phyloP scores from a whole-genome alignment of 768 basidiomycete species.

The Russula foetens region DNA sequence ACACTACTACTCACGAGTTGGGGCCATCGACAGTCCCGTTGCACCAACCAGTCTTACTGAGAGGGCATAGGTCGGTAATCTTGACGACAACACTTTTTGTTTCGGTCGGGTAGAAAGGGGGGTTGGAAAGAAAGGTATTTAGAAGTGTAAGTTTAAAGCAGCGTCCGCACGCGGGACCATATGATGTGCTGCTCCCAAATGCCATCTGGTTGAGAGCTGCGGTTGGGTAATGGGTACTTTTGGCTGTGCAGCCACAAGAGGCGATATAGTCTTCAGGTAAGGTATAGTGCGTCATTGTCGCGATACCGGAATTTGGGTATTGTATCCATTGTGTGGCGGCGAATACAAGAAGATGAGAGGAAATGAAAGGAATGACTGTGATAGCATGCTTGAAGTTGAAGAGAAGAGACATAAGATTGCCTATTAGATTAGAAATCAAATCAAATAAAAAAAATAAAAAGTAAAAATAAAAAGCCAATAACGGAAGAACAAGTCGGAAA shows the following conservation, averaged over 20 bases:
- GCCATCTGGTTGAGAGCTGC: conserved; percentile 77
- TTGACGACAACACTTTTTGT: conserved; percentile 64
- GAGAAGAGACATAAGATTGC: background rate
- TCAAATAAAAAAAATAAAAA: background rate
- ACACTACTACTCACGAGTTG: conserved; percentile 45
- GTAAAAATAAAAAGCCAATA: background rate
- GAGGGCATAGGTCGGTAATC: conserved; percentile 73
- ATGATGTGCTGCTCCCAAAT: conserved; percentile 64
- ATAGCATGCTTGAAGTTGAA: background rate
- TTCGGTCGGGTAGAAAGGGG: conserved; percentile 59
- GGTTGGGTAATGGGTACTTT: conserved; percentile 53
- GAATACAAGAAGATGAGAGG: conserved; percentile 18
- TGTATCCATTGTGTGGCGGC: conserved; percentile 47
- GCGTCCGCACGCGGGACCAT: conserved; percentile 64
- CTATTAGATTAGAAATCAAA: conserved; percentile 2
- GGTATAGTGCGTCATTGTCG: conserved; percentile 73
- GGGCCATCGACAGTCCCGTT: conserved; percentile 51
- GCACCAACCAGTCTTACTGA: conserved; percentile 58
- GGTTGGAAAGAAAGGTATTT: conserved; percentile 55
- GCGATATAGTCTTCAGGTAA: conserved; percentile 50
- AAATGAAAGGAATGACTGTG: conserved; percentile 1
- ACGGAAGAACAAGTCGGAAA: background rate
- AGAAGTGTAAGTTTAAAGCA: conserved; percentile 75
- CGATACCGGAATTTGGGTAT: conserved; percentile 52
- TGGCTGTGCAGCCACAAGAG: conserved; percentile 66